Evolutionary conservation across 2,329 filamentous ascomycete genomes (phyloP).

Genomic region (Pseudocercospora vitis): DNA sequence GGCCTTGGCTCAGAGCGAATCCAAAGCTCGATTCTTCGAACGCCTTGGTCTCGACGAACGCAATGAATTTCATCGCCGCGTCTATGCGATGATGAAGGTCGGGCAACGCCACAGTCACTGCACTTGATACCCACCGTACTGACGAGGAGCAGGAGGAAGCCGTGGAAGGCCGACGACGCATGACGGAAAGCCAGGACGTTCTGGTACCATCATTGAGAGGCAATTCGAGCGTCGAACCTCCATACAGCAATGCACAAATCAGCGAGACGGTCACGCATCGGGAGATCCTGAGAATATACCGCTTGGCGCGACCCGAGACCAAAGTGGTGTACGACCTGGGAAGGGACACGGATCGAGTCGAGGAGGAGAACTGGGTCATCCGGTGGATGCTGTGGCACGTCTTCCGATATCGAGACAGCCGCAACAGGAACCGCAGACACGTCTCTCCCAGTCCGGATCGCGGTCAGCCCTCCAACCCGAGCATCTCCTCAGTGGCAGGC

Average conservation of each 20-base stretch:
- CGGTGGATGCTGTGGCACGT: constrained; percentile 55
- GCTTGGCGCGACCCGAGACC: constrained; percentile 42
- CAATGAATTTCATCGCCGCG: constrained; percentile 36
- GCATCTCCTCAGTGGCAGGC: constrained; percentile 17
- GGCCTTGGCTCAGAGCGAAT: constrained; percentile 46
- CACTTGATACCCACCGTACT: neutral
- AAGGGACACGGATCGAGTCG: constrained; percentile 42
- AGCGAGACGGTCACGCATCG: constrained; percentile 50
- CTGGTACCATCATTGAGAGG: constrained; percentile 41
- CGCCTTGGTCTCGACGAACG: constrained; percentile 45
- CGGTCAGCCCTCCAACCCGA: constrained; percentile 13
- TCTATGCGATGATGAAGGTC: constrained; percentile 50
- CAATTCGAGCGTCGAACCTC: constrained; percentile 35
- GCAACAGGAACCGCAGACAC: constrained; percentile 38
- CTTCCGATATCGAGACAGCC: constrained; percentile 50
- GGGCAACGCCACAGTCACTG: neutral
- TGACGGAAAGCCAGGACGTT: constrained; percentile 43
- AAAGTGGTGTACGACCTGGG: constrained; percentile 45
- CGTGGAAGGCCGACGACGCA: constrained; percentile 42
- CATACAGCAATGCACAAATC: constrained; percentile 50
- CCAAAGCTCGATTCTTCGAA: constrained; percentile 46
- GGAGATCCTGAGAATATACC: constrained; percentile 46
- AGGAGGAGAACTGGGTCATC: constrained; percentile 53
- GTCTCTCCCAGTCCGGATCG: constrained; percentile 28
- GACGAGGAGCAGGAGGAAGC: constrained; percentile 44